Evolutionary conservation across 495 filamentous ascomycete genomes (phyloP), one percentile per base, ranked within the genome.

Genomic region (Lentithecium fluviatile): DNA sequence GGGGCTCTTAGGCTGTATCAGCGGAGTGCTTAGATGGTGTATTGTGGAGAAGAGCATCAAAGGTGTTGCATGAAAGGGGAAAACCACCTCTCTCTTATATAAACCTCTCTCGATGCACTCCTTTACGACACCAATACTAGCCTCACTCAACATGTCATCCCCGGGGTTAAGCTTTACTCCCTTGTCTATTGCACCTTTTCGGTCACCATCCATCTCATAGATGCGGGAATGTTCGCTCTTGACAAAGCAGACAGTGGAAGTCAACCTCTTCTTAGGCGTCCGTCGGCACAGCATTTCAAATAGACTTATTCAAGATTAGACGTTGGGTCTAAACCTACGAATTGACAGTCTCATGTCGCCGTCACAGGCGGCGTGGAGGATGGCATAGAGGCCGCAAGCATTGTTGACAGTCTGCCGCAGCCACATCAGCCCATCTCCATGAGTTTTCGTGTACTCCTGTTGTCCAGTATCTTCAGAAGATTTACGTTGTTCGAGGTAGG

Each of bases 351-450:
- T 47, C 12, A 58, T 48, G 0, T 36, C 29, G n/a, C 67, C 69
- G 45, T 75, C 75, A 56, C 65, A 59, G 0, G 70, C 53, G 8
- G 67, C 70, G 46, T 76, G 71, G 3, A 76, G 47, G 25, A 75
- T 45, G 8, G 46, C 66, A 34, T 74, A 71, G 6, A 75, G 57
- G 0, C 73, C 73, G 47, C 71, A 76, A 2, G 73, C 74, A 48
- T 76, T 73, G 48, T 68, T 52, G 52, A 75, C 74, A 6, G 64
- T 75, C 46, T 75, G 73, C 48, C 69, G 66, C 25, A 68, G 70
- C 63, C 66, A 73, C 1, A 72, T 34, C 10, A 73, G 62, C 6
- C 46, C 57, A 13, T 69, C 53, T 29, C 56, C 52, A 6, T 48
- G 50, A 29, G 15, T 38, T 1, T 50, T 56, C 0, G 65, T 26